Conservation (phyloP, 768 basidiomycete genomes). For the Lactifluus volemus region DNA sequence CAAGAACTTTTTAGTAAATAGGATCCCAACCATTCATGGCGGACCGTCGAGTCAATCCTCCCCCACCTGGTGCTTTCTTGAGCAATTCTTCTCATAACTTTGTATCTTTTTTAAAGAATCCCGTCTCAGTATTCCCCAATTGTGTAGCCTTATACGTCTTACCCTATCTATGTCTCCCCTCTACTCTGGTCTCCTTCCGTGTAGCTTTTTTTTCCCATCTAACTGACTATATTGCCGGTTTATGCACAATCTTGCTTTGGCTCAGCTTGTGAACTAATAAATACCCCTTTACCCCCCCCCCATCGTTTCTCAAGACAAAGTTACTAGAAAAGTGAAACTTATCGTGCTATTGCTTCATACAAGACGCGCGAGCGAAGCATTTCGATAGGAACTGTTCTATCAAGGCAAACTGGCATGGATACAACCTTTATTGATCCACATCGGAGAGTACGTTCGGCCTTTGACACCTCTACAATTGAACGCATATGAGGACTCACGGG, state of each 20-base stretch:
- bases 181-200: background rate
- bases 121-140: conserved; percentile 4
- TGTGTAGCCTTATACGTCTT: conserved; percentile 14
- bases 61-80: background rate
- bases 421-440: too few species aligned
- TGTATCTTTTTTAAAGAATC: conserved; percentile 4
- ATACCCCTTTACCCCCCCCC: background rate
- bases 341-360: background rate
- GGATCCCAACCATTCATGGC: conserved; percentile 2
- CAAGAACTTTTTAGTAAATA: conserved; percentile 10
- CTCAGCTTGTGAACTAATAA: background rate
- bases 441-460: too few species aligned
- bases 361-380: background rate
- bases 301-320: background rate
- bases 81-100: background rate
- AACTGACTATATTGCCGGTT: background rate
- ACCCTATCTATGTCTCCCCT: background rate
- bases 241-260: background rate
- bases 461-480: background rate
- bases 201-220: conserved; percentile 11
- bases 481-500: too few species aligned
- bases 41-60: background rate
- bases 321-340: too few species aligned
- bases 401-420: too few species aligned
- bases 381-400: too few species aligned